Conservation (phyloP, 495 filamentous ascomycete genomes). For the Penicillium herquei region DNA sequence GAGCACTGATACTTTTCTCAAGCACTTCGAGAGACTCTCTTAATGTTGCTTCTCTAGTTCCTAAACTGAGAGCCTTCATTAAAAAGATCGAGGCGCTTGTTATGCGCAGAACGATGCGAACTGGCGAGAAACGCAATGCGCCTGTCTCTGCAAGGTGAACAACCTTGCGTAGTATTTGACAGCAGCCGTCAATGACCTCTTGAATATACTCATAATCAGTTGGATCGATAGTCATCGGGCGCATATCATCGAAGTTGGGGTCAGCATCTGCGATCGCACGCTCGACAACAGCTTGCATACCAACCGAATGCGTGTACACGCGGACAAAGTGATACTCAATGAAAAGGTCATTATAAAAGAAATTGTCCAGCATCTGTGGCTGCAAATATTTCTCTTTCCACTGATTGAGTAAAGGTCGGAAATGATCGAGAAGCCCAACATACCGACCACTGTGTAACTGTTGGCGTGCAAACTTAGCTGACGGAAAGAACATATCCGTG, state of each 20-base stretch:
- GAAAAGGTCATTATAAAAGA: constrained; percentile 46
- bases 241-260: constrained; percentile 37
- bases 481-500: constrained; percentile 54
- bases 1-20: constrained; percentile 45
- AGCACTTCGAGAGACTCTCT: constrained; percentile 49
- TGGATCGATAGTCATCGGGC: constrained; percentile 49
- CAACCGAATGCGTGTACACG: constrained; percentile 53
- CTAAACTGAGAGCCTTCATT: constrained; percentile 53
- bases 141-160: constrained; percentile 40
- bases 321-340: constrained; percentile 57
- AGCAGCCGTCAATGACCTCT: constrained; percentile 55
- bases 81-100: constrained; percentile 53
- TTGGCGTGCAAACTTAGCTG: constrained; percentile 49
- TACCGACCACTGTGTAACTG: constrained; percentile 53
- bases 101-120: constrained; percentile 52
- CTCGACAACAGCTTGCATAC: constrained; percentile 55
- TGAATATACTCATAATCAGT: constrained; percentile 56
- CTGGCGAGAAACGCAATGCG: constrained; percentile 48
- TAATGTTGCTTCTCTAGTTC: constrained; percentile 46
- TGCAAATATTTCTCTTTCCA: constrained; percentile 52
- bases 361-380: constrained; percentile 34
- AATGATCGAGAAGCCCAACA: constrained; percentile 51
- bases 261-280: constrained; percentile 41
- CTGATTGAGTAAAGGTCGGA: constrained; percentile 47
- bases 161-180: constrained; percentile 49